These are phyloP conservation scores for Volutella citrinella DNA, from an alignment of 2,329 filamentous ascomycete species.

Conservation along the genomic window DNA sequence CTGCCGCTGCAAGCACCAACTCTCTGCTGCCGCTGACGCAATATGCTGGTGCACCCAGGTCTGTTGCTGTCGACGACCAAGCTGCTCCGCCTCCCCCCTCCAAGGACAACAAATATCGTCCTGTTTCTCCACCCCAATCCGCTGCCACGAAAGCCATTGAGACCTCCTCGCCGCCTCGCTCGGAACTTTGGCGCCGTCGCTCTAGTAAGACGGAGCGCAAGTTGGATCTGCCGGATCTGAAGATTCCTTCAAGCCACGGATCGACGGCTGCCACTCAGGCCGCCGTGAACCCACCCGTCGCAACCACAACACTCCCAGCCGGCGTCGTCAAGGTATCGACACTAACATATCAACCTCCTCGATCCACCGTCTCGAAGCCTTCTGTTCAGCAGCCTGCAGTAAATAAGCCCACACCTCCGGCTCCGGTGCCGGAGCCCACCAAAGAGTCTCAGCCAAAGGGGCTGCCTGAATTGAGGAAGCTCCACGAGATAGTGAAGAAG, in stretches of 20 bases:
- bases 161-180: slow-evolving; percentile 26
- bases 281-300: background rate
- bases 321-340: slow-evolving; percentile 16
- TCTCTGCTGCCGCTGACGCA: slow-evolving; percentile 11
- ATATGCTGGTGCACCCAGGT: slow-evolving; percentile 19
- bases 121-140: slow-evolving; percentile 16
- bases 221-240: slow-evolving; percentile 46
- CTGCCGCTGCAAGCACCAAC: no score
- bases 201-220: slow-evolving; percentile 47
- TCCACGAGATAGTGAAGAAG: no score
- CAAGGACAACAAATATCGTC: slow-evolving; percentile 24
- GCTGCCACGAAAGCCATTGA: slow-evolving; percentile 15
- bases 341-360: slow-evolving; percentile 14
- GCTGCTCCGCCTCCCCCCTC: slow-evolving; percentile 23
- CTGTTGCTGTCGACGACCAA: slow-evolving; percentile 6
- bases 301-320: slow-evolving; percentile 8
- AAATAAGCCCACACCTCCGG: no score
- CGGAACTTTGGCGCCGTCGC: slow-evolving; percentile 47
- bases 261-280: slow-evolving; percentile 41
- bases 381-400: slow-evolving; percentile 11
- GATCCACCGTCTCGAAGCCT: slow-evolving; percentile 9
- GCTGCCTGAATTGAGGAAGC: no score
- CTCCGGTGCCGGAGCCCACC: no score
- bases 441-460: no score
- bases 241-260: slow-evolving; percentile 47